Evolutionary conservation across 2,329 filamentous ascomycete genomes (phyloP), one percentile per base, ranked within the genome.

Genomic region (Sporothrix pseudoabietina): DNA sequence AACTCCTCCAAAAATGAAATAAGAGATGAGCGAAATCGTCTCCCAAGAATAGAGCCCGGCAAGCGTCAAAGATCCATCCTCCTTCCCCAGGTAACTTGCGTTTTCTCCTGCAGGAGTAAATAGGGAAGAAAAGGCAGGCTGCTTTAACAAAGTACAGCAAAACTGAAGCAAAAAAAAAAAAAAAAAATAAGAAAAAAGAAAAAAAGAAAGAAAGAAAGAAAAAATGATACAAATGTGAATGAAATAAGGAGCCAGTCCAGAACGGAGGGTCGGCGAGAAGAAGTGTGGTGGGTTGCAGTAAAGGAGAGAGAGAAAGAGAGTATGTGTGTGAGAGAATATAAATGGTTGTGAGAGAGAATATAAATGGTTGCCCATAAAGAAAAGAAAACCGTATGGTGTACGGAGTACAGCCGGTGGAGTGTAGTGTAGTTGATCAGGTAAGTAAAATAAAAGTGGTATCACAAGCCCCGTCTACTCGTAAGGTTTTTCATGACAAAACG

Each of bases 391-490:
- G 14, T 54, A 2, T 47, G 30, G 66, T 22, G 47, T n/a, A 30
- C 22, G 30, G 66, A n/a, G 47, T n/a, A 69, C 66, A 54, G 39
- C 66, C 47, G 30, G 66, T 69, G 30, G 19, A 54, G 30, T 35
- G 26, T 2, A 26, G 26, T 26, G 26, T 26, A 26, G 26, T 69
- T 39, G 66, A 35, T 69, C 61, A 47, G 61, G 61, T 16, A 49
- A 16, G 39, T 22, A 9, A 66, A 66, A 66, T 19, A 75, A 75
- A 47, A 47, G 69, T 79, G 78, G 78, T 80, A 79, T 80, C 78
- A 79, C 76, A 72, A 76, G 75, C 75, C 76, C 69, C 72, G 72
- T 69, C 32, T 55, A 41, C 72, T 49, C 55, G 39, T 71, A 35
- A 66, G 57, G 14, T 14, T 61, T 57, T 54, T 49, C 39, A 55